These are phyloP conservation scores for Candida koratica DNA, from an alignment of 805 yeast species.

Conservation along the genomic window DNA sequence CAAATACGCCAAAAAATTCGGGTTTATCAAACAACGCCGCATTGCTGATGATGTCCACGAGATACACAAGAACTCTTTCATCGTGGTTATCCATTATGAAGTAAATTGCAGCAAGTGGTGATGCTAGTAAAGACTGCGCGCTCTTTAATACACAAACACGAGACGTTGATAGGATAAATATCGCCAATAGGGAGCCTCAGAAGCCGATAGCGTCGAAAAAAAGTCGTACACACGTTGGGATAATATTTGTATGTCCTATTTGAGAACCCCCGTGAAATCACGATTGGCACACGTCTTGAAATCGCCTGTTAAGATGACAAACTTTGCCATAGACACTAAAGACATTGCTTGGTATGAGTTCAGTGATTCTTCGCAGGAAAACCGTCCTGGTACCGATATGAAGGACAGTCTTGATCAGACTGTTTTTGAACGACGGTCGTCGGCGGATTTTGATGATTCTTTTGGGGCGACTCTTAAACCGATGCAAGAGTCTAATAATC, in stretches of 20 bases:
- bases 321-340: constrained; percentile 1
- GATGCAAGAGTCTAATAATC: background rate
- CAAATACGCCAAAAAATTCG: background rate
- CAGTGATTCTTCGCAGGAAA: constrained; percentile 4
- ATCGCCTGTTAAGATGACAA: constrained; percentile 1
- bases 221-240: constrained; percentile 1
- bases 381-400: background rate
- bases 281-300: constrained; percentile 1
- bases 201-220: background rate
- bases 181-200: background rate
- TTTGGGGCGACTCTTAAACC: constrained; percentile 9
- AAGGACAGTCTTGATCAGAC: background rate
- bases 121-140: background rate
- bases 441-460: constrained; percentile 9
- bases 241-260: constrained; percentile 1
- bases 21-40: background rate
- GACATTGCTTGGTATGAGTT: constrained; percentile 7
- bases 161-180: background rate
- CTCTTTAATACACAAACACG: constrained; percentile 4
- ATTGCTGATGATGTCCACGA: constrained; percentile 4
- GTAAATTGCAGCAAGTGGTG: background rate
- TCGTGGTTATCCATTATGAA: constrained; percentile 1
- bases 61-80: constrained; percentile 4
- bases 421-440: background rate
- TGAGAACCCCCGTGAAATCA: constrained; percentile 6